Conservation (phyloP, 2,329 filamentous ascomycete species). For the Colletotrichum sidae region DNA sequence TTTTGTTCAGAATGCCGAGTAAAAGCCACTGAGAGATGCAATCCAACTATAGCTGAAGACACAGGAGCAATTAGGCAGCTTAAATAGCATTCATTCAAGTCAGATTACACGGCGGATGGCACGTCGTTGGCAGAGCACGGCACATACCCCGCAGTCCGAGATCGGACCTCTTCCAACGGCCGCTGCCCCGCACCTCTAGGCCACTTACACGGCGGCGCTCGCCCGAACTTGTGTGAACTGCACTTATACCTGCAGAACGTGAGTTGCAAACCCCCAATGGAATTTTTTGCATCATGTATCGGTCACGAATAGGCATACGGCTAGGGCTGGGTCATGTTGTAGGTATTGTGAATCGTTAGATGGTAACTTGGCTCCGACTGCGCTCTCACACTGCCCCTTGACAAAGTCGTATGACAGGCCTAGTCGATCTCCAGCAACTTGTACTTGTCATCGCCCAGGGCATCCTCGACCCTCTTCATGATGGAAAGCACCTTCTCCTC, state of each 20-base stretch:
- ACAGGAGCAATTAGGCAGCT: not conserved
- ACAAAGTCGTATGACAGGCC: slow-evolving; percentile 8
- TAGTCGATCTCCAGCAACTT: slow-evolving; percentile 61
- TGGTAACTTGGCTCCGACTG: not conserved
- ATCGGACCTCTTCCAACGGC: slow-evolving; percentile 34
- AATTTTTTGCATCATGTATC: not conserved
- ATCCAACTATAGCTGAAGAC: too few relatives aligned
- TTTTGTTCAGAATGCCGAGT: not conserved
- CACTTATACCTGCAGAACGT: not conserved
- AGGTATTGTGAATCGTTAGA: not conserved
- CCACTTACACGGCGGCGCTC: slow-evolving; percentile 16
- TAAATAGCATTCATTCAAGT: slow-evolving; percentile 9
- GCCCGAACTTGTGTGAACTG: not conserved
- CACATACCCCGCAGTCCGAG: slow-evolving; percentile 25
- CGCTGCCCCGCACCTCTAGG: slow-evolving; percentile 19
- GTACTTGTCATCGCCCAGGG: slow-evolving; percentile 70
- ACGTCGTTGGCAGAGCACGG: not conserved
- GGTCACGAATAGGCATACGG: slow-evolving; percentile 11
- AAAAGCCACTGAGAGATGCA: too few relatives aligned
- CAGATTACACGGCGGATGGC: slow-evolving; percentile 23
- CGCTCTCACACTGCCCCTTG: not conserved
- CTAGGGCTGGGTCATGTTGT: too few relatives aligned
- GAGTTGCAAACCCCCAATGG: slow-evolving; percentile 3
- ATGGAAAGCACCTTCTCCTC: slow-evolving; percentile 88
- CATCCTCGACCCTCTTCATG: slow-evolving; percentile 83